Conservation (phyloP, 768 basidiomycete species). For the Pulveroboletus ravenelii region DNA sequence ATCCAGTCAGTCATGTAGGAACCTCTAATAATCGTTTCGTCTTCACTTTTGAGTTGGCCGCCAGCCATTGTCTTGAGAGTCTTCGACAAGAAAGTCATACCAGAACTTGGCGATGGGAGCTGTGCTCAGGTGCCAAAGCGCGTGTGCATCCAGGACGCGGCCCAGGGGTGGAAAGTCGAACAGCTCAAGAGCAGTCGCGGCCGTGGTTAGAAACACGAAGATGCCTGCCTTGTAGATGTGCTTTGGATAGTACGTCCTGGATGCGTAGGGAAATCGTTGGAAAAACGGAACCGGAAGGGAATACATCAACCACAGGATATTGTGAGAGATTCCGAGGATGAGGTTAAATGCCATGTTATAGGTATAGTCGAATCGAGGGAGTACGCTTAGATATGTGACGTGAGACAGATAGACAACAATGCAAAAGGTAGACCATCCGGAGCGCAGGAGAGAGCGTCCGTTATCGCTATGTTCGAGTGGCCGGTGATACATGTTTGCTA, state of each 20-base stretch:
- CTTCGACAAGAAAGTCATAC: conserved; percentile 81
- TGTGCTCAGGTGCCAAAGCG: conserved; percentile 89
- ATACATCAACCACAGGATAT: conserved; percentile 77
- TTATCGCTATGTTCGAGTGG: conserved; percentile 26
- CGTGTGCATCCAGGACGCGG: conserved; percentile 83
- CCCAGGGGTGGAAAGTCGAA: conserved; percentile 84
- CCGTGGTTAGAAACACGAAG: conserved; percentile 66
- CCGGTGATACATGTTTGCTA: conserved; percentile 65
- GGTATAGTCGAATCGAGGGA: conserved; percentile 83
- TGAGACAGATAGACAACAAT: conserved; percentile 59
- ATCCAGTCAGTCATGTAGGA: conserved; percentile 3
- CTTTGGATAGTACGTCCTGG: conserved; percentile 54
- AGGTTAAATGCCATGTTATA: conserved; percentile 92
- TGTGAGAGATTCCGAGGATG: conserved; percentile 69
- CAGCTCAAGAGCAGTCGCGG: conserved; percentile 75
- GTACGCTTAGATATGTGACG: conserved; percentile 69
- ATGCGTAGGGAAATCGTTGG: conserved; percentile 49
- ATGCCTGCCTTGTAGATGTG: conserved; percentile 51
- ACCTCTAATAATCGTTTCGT: not conserved
- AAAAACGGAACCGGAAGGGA: conserved; percentile 47
- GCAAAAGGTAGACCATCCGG: conserved; percentile 50
- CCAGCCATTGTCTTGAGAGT: conserved; percentile 71
- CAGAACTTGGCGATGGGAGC: conserved; percentile 71
- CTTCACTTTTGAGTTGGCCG: conserved; percentile 35
- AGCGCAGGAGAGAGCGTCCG: conserved; percentile 13